phyloP scores from a whole-genome alignment of 225 moss, liverwort and hornwort genomes.

The Neckera pumila region DNA sequence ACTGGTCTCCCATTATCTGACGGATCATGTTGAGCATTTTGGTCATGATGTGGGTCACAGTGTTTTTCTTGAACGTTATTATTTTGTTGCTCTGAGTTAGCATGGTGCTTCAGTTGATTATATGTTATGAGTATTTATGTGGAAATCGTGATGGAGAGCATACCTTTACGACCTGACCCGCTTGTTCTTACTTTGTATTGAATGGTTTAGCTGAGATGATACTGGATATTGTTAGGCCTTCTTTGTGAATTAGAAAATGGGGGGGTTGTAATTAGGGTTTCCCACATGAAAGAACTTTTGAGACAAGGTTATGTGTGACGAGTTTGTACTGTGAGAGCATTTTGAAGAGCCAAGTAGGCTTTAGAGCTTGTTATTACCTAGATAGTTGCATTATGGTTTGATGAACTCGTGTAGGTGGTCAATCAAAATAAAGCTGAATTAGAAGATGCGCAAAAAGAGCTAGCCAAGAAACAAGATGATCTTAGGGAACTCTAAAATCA shows the following conservation, averaged over 20 bases:
- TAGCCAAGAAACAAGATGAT: background rate
- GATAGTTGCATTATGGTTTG: background rate
- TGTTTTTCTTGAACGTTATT: background rate
- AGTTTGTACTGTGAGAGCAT: background rate
- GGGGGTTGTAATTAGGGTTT: background rate
- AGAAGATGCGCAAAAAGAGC: background rate
- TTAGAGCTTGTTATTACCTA: background rate
- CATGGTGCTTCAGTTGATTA: background rate
- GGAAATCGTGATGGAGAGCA: background rate
- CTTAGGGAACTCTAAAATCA: background rate
- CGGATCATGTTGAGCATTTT: background rate
- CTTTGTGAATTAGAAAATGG: background rate
- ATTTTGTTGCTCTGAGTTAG: background rate
- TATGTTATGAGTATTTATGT: background rate
- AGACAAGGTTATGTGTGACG: background rate
- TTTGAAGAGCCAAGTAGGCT: background rate
- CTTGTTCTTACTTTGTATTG: background rate
- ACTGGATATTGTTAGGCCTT: background rate
- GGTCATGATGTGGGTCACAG: background rate
- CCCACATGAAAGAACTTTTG: background rate
- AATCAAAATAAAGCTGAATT: background rate
- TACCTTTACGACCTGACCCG: background rate
- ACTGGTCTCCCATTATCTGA: background rate
- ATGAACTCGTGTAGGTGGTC: constrained; percentile 3
- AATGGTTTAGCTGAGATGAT: background rate